phyloP scores from a whole-genome alignment of 2,329 filamentous ascomycete species.

The Sarocladiaceae sp. region DNA sequence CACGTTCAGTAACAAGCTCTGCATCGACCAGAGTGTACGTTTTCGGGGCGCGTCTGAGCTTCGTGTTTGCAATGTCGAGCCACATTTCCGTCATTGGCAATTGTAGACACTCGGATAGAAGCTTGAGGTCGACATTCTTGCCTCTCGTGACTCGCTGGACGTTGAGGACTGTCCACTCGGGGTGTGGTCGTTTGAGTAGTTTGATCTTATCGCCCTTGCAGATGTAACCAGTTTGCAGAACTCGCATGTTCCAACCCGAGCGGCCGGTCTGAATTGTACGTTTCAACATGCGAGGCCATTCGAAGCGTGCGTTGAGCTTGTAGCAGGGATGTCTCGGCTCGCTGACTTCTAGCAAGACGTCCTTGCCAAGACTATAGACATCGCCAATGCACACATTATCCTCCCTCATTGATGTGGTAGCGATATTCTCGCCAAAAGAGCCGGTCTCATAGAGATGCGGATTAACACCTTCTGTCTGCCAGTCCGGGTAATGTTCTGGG shows the following conservation, averaged over 20 bases:
- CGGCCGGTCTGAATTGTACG: constrained; percentile 13
- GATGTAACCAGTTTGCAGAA: neutral
- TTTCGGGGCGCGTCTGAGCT: neutral
- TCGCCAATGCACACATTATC: constrained; percentile 18
- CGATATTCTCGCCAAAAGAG: constrained; percentile 17
- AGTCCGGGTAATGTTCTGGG: constrained; percentile 14
- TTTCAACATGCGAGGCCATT: constrained; percentile 11
- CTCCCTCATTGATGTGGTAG: constrained; percentile 14
- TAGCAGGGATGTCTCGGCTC: constrained; percentile 16
- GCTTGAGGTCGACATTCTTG: neutral
- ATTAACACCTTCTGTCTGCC: constrained; percentile 15
- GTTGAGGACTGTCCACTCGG: neutral
- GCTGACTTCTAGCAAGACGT: constrained; percentile 15
- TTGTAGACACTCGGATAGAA: neutral
- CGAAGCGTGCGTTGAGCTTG: constrained; percentile 18
- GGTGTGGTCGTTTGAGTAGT: neutral
- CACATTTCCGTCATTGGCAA: neutral
- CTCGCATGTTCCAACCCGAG: constrained; percentile 13
- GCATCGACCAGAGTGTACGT: neutral
- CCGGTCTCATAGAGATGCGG: constrained; percentile 15
- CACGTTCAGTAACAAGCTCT: neutral
- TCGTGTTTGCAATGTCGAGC: neutral
- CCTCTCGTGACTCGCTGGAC: neutral
- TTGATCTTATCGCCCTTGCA: neutral
- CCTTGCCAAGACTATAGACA: constrained; percentile 12